Conservation (phyloP, 176 grass and related monocot species). For the sorghum (Sorghum bicolor) region DNA sequence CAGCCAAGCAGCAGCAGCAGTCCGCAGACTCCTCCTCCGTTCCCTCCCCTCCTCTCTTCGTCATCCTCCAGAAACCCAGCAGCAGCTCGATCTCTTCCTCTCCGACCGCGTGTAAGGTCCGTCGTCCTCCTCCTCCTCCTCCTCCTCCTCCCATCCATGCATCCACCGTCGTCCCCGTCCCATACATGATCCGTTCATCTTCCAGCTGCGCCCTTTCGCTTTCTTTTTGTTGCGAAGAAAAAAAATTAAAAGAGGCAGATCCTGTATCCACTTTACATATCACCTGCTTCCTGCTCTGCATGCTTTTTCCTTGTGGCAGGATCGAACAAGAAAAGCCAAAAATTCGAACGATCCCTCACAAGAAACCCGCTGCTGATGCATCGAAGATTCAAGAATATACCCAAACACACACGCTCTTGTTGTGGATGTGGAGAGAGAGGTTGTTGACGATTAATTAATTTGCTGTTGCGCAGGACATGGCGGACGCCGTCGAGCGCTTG, state of each 20-base stretch:
- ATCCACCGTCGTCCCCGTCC: too few species aligned
- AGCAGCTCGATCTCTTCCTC: background rate
- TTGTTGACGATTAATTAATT: background rate
- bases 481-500: constrained; percentile 68
- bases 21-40: constrained; percentile 5
- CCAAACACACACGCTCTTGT: background rate
- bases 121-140: background rate
- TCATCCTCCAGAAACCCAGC: background rate
- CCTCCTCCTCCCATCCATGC: background rate
- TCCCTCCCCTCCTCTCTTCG: background rate
- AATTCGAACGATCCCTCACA: background rate
- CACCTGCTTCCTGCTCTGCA: background rate
- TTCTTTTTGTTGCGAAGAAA: background rate
- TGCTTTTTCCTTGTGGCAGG: background rate
- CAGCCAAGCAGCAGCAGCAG: background rate
- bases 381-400: background rate
- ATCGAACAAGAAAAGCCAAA: background rate
- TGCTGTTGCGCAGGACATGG: constrained; percentile 22
- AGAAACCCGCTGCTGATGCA: background rate
- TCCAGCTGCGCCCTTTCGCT: background rate
- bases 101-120: background rate
- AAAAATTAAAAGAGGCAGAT: too few species aligned
- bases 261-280: constrained; percentile 15
- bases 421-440: background rate
- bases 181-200: background rate